Evolutionary conservation across 2,329 filamentous ascomycete genomes (phyloP), one percentile per base, ranked within the genome.

Genomic region (Xylariaceae sp.): DNA sequence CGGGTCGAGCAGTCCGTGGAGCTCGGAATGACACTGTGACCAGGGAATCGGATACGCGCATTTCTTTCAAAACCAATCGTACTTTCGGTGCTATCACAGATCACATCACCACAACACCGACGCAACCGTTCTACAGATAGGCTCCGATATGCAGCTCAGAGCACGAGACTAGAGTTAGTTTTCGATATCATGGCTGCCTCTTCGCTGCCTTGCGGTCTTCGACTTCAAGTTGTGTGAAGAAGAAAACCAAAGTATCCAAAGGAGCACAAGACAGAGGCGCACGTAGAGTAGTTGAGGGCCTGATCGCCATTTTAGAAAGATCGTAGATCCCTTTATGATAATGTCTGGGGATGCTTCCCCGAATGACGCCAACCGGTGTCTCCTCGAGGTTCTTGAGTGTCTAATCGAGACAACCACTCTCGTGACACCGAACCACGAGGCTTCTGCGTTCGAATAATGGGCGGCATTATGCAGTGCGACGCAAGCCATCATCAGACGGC

Each of bases 381-480:
- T 12, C 32, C 32, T 37, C 32, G 6, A 7, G 12, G 3, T 19
- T 49, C 44, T 49, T 19, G 47, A 52, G 26, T 20, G 23, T 18
- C 44, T 29, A 43, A 40, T 19, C 16, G 43, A 47, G 45, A 44
- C 29, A 41, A 40, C 43, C 18, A 45, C 19, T 49, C 12, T 52
- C 20, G 56, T 60, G 23, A 19, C 10, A 60, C 56, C 49, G 32
- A 53, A 53, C 56, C 59, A 62, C 59, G 54, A 62, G 59, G 49
- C 47, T 45, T 54, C 32, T 56, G 40, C 37, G 52, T 57, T 54
- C 37, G 20, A 29, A 46, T 46, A 40, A 44, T 57, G 49, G 26
- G 40, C 37, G 26, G 40, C 7, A 40, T 52, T 46, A 48, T 54
- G 59, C 48, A 42, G 57, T 62, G 57, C 47, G 55, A 62, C 54